phyloP scores from a whole-genome alignment of 768 basidiomycete species.

The Rhizopogon salebrosus region DNA sequence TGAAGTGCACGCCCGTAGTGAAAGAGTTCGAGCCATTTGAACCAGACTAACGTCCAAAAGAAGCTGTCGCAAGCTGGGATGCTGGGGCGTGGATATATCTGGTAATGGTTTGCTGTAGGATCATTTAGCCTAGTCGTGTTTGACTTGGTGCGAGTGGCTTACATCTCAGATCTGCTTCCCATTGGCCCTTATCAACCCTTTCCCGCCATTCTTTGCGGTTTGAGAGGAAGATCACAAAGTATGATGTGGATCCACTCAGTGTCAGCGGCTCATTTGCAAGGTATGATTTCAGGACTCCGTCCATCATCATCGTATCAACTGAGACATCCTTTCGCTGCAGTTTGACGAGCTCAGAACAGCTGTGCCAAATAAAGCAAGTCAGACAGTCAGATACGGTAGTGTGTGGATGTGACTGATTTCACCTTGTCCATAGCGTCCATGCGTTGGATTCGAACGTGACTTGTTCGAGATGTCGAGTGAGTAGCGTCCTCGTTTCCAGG shows the following conservation, averaged over 20 bases:
- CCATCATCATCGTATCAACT: background rate
- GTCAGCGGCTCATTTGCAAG: conserved; percentile 1
- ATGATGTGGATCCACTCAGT: conserved; percentile 6
- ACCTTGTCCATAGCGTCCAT: conserved; percentile 1
- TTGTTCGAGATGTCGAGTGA: background rate
- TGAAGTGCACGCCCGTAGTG: conserved; percentile 5
- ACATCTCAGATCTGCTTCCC: conserved; percentile 12
- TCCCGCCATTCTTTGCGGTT: conserved; percentile 22
- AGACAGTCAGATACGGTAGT: too few relatives aligned
- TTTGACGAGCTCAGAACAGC: conserved; percentile 27
- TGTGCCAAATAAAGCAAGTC: conserved; percentile 3
- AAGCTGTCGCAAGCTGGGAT: background rate
- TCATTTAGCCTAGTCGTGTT: too few relatives aligned
- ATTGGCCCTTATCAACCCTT: conserved; percentile 20
- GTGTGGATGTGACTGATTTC: too few relatives aligned
- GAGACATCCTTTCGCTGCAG: conserved; percentile 19
- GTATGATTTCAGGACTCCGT: conserved; percentile 1
- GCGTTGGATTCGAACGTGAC: background rate
- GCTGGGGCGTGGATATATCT: background rate
- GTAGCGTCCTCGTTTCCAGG: background rate
- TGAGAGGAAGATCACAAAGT: conserved; percentile 16
- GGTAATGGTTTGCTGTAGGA: background rate
- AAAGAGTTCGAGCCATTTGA: background rate
- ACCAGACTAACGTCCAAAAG: background rate
- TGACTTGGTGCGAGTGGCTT: background rate